Evolutionary conservation across 441 rosid genomes (phyloP), one percentile per base, ranked within the genome.

Genomic region (Populus hybrid): DNA sequence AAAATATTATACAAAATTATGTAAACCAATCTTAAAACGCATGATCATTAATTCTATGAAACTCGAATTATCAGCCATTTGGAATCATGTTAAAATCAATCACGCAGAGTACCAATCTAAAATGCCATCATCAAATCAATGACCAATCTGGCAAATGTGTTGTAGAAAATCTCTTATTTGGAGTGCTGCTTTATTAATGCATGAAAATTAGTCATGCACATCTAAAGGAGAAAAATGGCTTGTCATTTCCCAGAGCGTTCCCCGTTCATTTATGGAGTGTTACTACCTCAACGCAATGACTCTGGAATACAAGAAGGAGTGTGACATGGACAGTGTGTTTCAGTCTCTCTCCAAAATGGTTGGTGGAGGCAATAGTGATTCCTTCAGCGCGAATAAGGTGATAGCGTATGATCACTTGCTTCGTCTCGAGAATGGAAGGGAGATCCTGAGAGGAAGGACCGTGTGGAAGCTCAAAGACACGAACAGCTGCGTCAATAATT

Each of bases 251-350:
- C 83, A 82, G 84, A 83, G 83, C 35, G 64, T 80, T 80, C 90
- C 86, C 10, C 40, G 77, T n/a, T 54, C 77, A 2, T 64, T 86
- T 18, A 34, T 75, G 26, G 80, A 77, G 78, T 67, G 73, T 32
- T 83, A 80, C 36, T 73, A 83, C 76, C 84, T 83, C 14, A 83
- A 46, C 3, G 38, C 24, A 20, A 68, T 87, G 75, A 84, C 70
- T 46, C 69, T 83, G 75, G 83, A 83, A 70, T 86, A 79, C 24
- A 35, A 64, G 34, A 80, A 76, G 65, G 90, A 86, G 71, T 86
- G 90, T 21, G 34, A 72, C 57, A 72, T 7, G 24, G 80, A 84
- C 24, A 73, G 79, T 11, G 73, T 71, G 66, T 72, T 86, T 59
- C 72, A 78, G 67, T 85, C 86, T 5, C 64, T 85, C 38, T 75